phyloP scores from a whole-genome alignment of 1,284 basidiomycete species.

The Neonothopanus nambi region DNA sequence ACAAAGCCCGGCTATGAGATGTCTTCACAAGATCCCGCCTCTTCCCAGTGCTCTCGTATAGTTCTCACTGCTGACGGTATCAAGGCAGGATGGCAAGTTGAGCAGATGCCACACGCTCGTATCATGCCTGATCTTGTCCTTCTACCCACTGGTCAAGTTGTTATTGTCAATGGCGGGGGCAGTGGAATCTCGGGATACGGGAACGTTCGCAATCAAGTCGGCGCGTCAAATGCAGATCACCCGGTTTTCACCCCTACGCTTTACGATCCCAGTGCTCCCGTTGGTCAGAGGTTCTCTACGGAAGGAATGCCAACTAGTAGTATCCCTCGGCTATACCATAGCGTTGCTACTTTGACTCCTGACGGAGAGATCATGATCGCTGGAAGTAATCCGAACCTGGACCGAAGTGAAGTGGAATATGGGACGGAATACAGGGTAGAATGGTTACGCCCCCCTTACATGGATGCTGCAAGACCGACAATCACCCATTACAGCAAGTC shows the following conservation, averaged over 20 bases:
- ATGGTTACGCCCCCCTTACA: slow-evolving; percentile 73
- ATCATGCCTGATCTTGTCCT: slow-evolving; percentile 83
- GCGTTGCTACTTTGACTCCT: slow-evolving; percentile 72
- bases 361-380: slow-evolving; percentile 73
- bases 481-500: slow-evolving; percentile 40
- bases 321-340: slow-evolving; percentile 85
- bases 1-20: slow-evolving; percentile 57
- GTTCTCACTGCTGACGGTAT: slow-evolving; percentile 67
- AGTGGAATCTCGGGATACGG: slow-evolving; percentile 84
- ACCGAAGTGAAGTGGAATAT: slow-evolving; percentile 67
- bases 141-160: slow-evolving; percentile 74
- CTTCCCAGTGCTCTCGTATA: slow-evolving; percentile 73
- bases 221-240: slow-evolving; percentile 77
- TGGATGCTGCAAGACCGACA: slow-evolving; percentile 55
- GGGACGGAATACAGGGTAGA: slow-evolving; percentile 83
- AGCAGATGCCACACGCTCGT: slow-evolving; percentile 72
- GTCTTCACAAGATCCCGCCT: slow-evolving; percentile 70
- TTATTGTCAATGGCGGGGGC: slow-evolving; percentile 77
- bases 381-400: slow-evolving; percentile 83
- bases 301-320: slow-evolving; percentile 63
- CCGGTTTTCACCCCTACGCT: slow-evolving; percentile 74
- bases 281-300: slow-evolving; percentile 63
- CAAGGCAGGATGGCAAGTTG: slow-evolving; percentile 68
- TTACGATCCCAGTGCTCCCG: slow-evolving; percentile 66
- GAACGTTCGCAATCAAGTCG: slow-evolving; percentile 71